Conservation (phyloP, 441 rosid species). For the Adansonia rubrostipa region DNA sequence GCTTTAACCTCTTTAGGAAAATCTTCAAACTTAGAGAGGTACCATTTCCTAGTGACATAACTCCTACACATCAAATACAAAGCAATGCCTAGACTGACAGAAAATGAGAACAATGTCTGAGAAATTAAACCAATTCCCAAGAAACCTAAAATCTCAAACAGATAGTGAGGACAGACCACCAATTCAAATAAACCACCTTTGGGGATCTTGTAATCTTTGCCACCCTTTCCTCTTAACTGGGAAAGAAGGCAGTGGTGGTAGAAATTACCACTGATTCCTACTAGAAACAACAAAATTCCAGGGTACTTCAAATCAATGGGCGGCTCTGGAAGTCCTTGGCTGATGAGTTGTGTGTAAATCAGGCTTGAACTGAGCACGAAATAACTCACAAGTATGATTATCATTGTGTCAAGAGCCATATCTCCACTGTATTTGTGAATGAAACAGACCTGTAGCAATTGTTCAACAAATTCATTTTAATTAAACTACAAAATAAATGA, state of each 20-base stretch:
- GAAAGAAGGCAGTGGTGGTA: conserved; percentile 78
- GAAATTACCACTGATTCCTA: conserved; percentile 68
- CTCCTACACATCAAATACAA: conserved; percentile 64
- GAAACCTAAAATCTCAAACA: conserved; percentile 67
- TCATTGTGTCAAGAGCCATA: conserved; percentile 40
- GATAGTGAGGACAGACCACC: conserved; percentile 73
- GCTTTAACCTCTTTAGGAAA: conserved; percentile 59
- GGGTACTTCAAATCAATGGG: conserved; percentile 45
- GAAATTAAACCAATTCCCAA: conserved; percentile 59
- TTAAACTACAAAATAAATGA: neutral
- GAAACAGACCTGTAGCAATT: conserved; percentile 52
- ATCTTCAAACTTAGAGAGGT: conserved; percentile 64
- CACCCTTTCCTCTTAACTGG: conserved; percentile 48
- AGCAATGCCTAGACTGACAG: conserved; percentile 43
- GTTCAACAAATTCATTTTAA: neutral
- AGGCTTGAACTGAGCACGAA: conserved; percentile 39
- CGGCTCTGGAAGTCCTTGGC: conserved; percentile 49
- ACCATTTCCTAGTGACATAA: conserved; percentile 70
- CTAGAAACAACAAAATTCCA: conserved; percentile 48
- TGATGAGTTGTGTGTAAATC: conserved; percentile 57
- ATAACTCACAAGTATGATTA: conserved; percentile 48
- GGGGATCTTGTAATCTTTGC: conserved; percentile 66
- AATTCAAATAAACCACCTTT: conserved; percentile 62
- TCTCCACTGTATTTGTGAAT: conserved; percentile 48
- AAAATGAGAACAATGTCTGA: conserved; percentile 53